Base-by-base conservation (phyloP, 2,329 filamentous ascomycete species). In the Alternaria hordeiaustralica region DNA sequence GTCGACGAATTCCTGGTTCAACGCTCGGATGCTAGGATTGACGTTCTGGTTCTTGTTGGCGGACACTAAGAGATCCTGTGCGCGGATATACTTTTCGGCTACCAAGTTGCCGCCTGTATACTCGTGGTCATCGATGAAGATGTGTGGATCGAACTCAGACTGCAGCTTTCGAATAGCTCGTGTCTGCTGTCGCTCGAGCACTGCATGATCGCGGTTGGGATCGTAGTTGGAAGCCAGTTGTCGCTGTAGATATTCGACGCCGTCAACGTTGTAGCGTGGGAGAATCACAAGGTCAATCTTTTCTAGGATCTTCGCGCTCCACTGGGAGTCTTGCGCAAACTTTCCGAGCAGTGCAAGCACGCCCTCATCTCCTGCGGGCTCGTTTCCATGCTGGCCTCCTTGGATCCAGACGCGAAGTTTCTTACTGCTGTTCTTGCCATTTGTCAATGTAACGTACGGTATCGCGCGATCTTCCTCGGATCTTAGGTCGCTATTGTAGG, bases 1-100 rank as follows among this genome's bases (percentile, higher is more conserved):
- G 4, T 66, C 45, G 0, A 71, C 72, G 23, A 76, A 77, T 1
- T 68, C 55, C 53, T 76, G 68, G n/a, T 71, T 70, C 20, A 77
- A 50, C n/a, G 67, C 60, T n/a, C 74, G 75, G 20, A 76, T 76
- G 3, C 46, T 49, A 0, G 57, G 36, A n/a, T 76, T 61, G 46
- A 77, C 72, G 58, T 78, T 78, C 4, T 71, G 65, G 45, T 76
- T 76, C 65, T 76, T 77, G 23, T 72, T 75, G 3, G 66, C 75
- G 7, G 70, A 71, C 13, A 75, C 68, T 8, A 76, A 62, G 4
- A 71, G 69, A 30, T 77, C 74, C 4, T 71, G 68, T 4, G 71
- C 71, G 15, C 72, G 71, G 10, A 74, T 67, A 45, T 68, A 74
- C n/a, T 28, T 47, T 13, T 63, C 57, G 1, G 46, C 58, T 6